Base-by-base conservation (phyloP, 2,329 filamentous ascomycete species). In the Lachnellula arida region DNA sequence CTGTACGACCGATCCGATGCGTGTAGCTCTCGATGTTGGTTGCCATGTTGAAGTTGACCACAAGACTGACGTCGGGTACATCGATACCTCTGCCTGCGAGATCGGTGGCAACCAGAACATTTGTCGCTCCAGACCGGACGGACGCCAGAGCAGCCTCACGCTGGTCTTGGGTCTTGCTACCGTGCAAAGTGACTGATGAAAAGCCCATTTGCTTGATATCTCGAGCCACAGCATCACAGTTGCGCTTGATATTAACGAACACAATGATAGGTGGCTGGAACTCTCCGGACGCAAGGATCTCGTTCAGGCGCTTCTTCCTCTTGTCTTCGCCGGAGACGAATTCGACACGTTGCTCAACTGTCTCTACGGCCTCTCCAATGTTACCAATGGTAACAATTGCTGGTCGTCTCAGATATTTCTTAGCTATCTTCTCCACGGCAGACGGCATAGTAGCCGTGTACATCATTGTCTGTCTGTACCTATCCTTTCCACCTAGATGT, bases 11-110 rank as follows among this genome's bases (percentile, higher is more conserved):
- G 68, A 99, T 88, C 76, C 94, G 87, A 78, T 99, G 94, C 2
- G 93, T 97, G 72, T 99, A 99, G 69, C 84, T 88, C 75, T 99
- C 94, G 64, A 99, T 97, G 64, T 80, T 91, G 12, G 77, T 85
- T 0, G 94, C 88, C 94, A 99, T 97, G 79, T 97, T 99, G 82
- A 97, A 99, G 77, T 99, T 99, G 71, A 99, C 81, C 55, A 99
- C 94, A 58, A 99, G 81, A 60, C 84, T 89, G 42, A 99, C 94
- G 69, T 97, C 94, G 0, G 89, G 86, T 4, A 99, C 92, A 74
- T 99, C 94, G 72, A 99, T 97, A 90, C 94, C 94, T 78, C 94
- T 86, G 60, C 93, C 94, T 1, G 94, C 94, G 55, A 99, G 78
- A 75, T 99, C 94, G 1, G 94, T 99, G 0, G 94, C 94, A 51